Evolutionary conservation across 2,329 filamentous ascomycete species (phyloP).

Genomic region (Paramyrothecium sp.): DNA sequence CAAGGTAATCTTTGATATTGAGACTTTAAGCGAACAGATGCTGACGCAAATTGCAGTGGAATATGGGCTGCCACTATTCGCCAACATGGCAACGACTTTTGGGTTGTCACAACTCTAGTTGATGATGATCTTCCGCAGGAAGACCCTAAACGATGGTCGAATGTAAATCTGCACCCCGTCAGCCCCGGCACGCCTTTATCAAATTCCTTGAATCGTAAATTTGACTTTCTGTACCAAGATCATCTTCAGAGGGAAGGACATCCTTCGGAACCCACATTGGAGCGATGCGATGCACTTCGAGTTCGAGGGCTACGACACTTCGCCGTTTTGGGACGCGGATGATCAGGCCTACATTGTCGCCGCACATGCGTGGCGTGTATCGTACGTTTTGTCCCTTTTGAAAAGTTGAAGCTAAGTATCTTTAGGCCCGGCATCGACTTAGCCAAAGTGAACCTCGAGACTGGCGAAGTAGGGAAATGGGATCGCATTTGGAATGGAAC

Average conservation of each 20-base stretch:
- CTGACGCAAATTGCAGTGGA: background rate
- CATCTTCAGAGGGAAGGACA: slow-evolving; percentile 18
- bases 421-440: slow-evolving; percentile 9
- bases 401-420: background rate
- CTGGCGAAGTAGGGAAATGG: slow-evolving; percentile 26
- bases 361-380: slow-evolving; percentile 5
- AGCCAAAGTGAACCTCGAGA: slow-evolving; percentile 26
- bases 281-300: slow-evolving; percentile 21
- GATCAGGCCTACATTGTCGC: slow-evolving; percentile 33
- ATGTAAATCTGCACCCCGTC: background rate
- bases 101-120: background rate
- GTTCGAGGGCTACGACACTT: slow-evolving; percentile 9
- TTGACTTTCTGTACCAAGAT: background rate
- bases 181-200: background rate
- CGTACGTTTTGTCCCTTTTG: background rate
- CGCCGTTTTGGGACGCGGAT: slow-evolving; percentile 9
- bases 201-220: too few species aligned
- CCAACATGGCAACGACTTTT: background rate
- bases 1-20: background rate
- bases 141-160: background rate
- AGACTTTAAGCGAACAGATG: background rate
- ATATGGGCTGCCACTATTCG: background rate
- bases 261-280: slow-evolving; percentile 35
- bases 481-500: slow-evolving; percentile 39
- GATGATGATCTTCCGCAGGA: background rate